A percentile compares a stretch with the other conserved stretches of the same genome.
Conservation (phyloP, 1,284 basidiomycete species). For the Ceratorhiza oryzae-sativae region DNA sequence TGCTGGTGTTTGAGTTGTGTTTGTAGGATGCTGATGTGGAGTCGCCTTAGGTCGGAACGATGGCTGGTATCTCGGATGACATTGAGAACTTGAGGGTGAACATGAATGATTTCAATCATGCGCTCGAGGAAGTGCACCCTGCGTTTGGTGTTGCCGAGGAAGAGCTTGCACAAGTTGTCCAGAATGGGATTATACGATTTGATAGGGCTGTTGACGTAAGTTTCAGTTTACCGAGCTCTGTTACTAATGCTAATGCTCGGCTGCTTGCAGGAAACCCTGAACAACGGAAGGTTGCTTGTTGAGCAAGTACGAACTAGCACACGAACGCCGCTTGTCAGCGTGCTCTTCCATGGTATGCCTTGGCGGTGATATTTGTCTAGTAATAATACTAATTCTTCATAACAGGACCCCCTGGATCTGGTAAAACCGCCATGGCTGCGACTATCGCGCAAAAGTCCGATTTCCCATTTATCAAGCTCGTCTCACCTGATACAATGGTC, state of each 20-base stretch:
- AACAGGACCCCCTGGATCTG: slow-evolving; percentile 79
- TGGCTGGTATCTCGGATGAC: slow-evolving; percentile 96
- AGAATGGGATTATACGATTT: slow-evolving; percentile 97
- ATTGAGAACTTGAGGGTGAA: slow-evolving; percentile 93
- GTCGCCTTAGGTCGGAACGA: slow-evolving; percentile 76
- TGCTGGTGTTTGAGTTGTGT: not conserved
- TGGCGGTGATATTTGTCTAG: not conserved
- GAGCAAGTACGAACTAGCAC: slow-evolving; percentile 93
- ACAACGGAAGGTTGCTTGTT: slow-evolving; percentile 90
- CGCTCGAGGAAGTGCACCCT: slow-evolving; percentile 94
- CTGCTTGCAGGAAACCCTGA: slow-evolving; percentile 74
- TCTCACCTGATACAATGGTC: slow-evolving; percentile 97
- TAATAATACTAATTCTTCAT: not conserved
- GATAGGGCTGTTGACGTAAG: slow-evolving; percentile 75
- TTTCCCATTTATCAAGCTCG: slow-evolving; percentile 98
- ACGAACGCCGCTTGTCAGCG: slow-evolving; percentile 90
- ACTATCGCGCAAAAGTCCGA: slow-evolving; percentile 92
- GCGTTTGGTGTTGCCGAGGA: slow-evolving; percentile 99
- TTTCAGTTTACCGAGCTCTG: slow-evolving; percentile 43
- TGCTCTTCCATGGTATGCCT: slow-evolving; percentile 77
- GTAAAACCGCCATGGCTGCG: slow-evolving; percentile 95
- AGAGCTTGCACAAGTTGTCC: slow-evolving; percentile 91
- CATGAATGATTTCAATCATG: slow-evolving; percentile 86
- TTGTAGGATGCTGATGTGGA: slow-evolving; percentile 13
- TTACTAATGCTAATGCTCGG: slow-evolving; percentile 11